Base-by-base conservation (phyloP, 192 early-diverging fungal species). In the Umbelopsis sp. region DNA sequence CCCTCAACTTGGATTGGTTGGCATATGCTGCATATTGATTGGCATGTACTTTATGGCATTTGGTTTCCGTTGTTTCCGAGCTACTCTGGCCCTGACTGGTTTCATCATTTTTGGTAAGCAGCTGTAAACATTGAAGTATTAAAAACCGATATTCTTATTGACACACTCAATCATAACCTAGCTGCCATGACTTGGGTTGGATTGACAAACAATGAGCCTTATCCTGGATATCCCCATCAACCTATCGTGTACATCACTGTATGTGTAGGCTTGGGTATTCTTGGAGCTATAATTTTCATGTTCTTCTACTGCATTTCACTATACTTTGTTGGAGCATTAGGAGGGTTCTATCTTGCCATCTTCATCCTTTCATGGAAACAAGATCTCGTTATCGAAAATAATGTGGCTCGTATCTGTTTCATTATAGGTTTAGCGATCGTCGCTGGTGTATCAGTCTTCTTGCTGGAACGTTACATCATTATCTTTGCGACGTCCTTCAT, bases 271-370 rank as follows among this genome's bases (percentile, higher is more conserved):
- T 48, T 78, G 64, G 77, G 77, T 65, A 33, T 78, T 22, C 46
- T 78, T 4, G 77, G 77, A 52, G 69, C 77, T 5, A 53, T 78
- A 9, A 25, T 74, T 11, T 78, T 74, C 64, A 64, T 74, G 22
- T 78, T 68, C 50, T 55, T 78, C 67, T 88, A 85, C 74, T 78
- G 79, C 47, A 72, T 96, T 6, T 90, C 87, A 15, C 71, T 95
- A 25, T 87, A 90, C 64, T 78, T 92, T 23, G 74, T 96, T 12
- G 95, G 93, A 72, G 75, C 70, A 15, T 46, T 78, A 11, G 75
- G 72, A 22, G 80, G 78, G 20, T 68, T 78, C 35, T 78, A 67
- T 27, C 37, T 82, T 27, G 71, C 80, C n/a, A 58, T 74, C 8
- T 74, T 72, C 37, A 73, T 82, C 35, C 30, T 81, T 16, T 66